Conservation (phyloP, 257 asterid genomes). For the Solanum acaule region DNA sequence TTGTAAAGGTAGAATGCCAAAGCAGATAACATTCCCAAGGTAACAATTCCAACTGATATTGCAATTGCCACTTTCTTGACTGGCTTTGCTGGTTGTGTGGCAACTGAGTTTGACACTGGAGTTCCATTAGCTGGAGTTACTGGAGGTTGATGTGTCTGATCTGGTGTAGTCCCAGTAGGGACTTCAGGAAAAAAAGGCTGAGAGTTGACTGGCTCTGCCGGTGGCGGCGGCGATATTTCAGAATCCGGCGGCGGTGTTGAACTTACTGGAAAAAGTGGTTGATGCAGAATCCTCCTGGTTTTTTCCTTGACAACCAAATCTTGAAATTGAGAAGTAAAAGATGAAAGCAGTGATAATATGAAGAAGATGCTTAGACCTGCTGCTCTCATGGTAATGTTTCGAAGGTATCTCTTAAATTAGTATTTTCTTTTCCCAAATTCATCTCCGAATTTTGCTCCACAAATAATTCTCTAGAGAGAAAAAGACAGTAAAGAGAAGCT, state of each 20-base stretch:
- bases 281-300: constrained; percentile 75
- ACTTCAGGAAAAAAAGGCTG: constrained; percentile 89
- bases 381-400: constrained; percentile 15
- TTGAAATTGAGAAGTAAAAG: constrained; percentile 5
- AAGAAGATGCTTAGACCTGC: constrained; percentile 31
- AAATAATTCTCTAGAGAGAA: neutral
- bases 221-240: constrained; percentile 29
- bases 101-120: constrained; percentile 29
- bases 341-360: constrained; percentile 13
- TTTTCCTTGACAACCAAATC: constrained; percentile 9
- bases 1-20: constrained; percentile 49
- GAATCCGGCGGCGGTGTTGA: constrained; percentile 35
- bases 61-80: constrained; percentile 59
- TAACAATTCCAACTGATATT: constrained; percentile 40
- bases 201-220: constrained; percentile 23
- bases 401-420: neutral
- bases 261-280: constrained; percentile 57
- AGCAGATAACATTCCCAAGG: constrained; percentile 54
- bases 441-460: constrained; percentile 1
- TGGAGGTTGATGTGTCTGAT: constrained; percentile 41
- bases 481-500: constrained; percentile 50
- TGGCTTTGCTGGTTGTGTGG: constrained; percentile 25
- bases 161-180: constrained; percentile 41
- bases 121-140: constrained; percentile 26
- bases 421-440: neutral